Evolutionary conservation across 306 rosid genomes (phyloP), one percentile per base, ranked within the genome.

Genomic region (Quercus dentata): DNA sequence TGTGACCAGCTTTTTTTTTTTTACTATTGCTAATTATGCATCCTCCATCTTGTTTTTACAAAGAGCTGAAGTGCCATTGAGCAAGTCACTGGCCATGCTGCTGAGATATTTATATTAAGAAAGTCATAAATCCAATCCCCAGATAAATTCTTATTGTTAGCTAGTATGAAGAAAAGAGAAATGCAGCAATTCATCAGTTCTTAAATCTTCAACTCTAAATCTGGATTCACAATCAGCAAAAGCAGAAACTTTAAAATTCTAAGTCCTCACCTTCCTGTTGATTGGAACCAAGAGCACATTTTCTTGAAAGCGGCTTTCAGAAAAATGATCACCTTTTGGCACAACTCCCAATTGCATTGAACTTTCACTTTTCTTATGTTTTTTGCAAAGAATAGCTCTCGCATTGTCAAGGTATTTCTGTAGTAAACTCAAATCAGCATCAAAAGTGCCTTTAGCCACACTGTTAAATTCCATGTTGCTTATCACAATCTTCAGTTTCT

Each of bases 261-360:
- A 76, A 61, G 70, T 61, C 41, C 90, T 81, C 78, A 96, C 99
- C 98, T 86, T 93, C 77, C 52, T 64, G 79, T 58, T 83, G 41
- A 67, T 72, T 13, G 85, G 76, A 78, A 79, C 82, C 19, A 77
- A 81, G 35, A 74, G 75, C 71, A 70, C 73, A 67, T 83, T 75
- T 62, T 86, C 77, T 74, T 77, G 80, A 63, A 84, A 59, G 86
- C 73, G 4, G 75, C 80, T 79, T 74, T 80, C 86, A 74, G 83
- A 87, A 56, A 63, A 70, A 74, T n/a, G 31, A 64, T 69, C 87
- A 77, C 72, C 86, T 51, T 84, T 79, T 76, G 63, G 82, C 80
- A 73, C 78, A 62, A 84, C 80, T 76, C 74, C 79, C 0, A 70
- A 64, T 12, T 73, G 44, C 71, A 49, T 67, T 49, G 73, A 76